Conservation (phyloP, 306 rosid genomes). For the Prinsepia uniflora region DNA sequence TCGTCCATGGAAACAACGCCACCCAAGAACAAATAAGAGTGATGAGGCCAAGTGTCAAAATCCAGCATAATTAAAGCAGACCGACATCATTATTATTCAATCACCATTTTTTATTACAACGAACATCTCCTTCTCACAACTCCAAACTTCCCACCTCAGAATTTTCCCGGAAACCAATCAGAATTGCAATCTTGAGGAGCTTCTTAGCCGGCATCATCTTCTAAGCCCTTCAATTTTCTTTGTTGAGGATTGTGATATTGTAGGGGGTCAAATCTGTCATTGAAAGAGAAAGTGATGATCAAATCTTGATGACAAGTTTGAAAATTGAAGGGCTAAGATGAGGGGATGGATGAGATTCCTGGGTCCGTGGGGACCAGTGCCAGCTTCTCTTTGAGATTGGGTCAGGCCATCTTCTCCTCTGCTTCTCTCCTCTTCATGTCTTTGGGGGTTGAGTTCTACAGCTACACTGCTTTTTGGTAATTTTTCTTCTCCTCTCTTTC, state of each 20-base stretch:
- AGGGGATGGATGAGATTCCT: conserved; percentile 61
- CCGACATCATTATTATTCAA: conserved; percentile 26
- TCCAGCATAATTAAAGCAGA: conserved; percentile 27
- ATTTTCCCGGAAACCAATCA: conserved; percentile 4
- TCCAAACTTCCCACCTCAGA: conserved; percentile 38
- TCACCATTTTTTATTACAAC: conserved; percentile 15
- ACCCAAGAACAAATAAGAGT: conserved; percentile 7
- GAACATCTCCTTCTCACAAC: conserved; percentile 5
- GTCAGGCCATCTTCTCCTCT: conserved; percentile 72
- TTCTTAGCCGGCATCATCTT: conserved; percentile 8
- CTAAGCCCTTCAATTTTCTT: neutral
- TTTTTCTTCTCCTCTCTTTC: neutral
- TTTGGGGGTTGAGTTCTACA: conserved; percentile 74
- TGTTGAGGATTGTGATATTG: neutral
- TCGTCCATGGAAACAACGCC: conserved; percentile 25
- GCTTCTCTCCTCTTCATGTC: conserved; percentile 89
- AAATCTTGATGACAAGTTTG: conserved; percentile 13
- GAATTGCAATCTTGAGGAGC: too few relatives aligned
- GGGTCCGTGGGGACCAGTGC: conserved; percentile 74
- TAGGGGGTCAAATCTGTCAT: too few relatives aligned
- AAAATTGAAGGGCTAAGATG: conserved; percentile 36
- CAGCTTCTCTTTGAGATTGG: conserved; percentile 71
- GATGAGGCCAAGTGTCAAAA: conserved; percentile 38
- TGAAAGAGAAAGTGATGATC: too few relatives aligned
- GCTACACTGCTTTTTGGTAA: conserved; percentile 90